phyloP scores from a whole-genome alignment of 495 filamentous ascomycete genomes.

The Penicillium desertorum region DNA sequence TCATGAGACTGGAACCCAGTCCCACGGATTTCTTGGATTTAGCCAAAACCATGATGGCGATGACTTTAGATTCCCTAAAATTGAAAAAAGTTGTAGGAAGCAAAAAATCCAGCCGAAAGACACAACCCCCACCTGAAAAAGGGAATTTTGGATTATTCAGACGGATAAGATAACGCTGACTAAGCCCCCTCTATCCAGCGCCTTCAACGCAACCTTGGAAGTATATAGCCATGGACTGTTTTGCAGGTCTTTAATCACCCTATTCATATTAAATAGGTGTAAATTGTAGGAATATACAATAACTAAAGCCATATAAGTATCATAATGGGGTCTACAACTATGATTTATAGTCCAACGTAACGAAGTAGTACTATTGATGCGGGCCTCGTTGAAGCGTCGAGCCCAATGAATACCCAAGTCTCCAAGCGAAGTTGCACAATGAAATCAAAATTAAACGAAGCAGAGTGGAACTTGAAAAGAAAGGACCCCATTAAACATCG shows the following conservation, averaged over 20 bases:
- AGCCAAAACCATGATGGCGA: conserved; percentile 76
- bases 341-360: neutral
- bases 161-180: conserved; percentile 38
- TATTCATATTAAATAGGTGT: neutral
- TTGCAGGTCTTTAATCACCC: neutral
- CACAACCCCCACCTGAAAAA: conserved; percentile 33
- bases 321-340: neutral
- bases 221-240: neutral
- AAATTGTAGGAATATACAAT: neutral
- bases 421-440: conserved; percentile 12
- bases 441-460: neutral
- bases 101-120: conserved; percentile 18
- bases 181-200: conserved; percentile 19
- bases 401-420: conserved; percentile 16
- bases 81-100: conserved; percentile 15
- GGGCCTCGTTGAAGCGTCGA: conserved; percentile 4
- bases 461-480: neutral
- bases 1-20: conserved; percentile 90
- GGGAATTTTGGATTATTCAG: conserved; percentile 38
- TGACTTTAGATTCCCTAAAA: conserved; percentile 11
- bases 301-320: neutral
- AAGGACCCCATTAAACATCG: neutral
- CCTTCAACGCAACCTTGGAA: neutral
- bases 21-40: conserved; percentile 95
- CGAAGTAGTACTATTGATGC: neutral